Evolutionary conservation across 2,329 filamentous ascomycete species (phyloP).

Genomic region (Fusarium nisikadoi): DNA sequence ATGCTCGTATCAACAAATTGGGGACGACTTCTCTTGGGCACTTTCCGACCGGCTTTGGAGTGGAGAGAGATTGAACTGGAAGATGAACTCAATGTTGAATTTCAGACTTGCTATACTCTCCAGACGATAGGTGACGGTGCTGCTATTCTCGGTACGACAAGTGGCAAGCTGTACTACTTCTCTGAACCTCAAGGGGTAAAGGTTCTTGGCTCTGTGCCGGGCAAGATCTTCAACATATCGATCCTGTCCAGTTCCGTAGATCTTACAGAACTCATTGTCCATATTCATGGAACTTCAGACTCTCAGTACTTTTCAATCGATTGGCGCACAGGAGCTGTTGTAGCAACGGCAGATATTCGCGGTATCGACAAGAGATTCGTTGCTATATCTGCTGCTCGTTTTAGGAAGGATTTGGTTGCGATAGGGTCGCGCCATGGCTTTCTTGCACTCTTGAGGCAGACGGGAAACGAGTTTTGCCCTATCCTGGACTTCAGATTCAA

Average conservation of each 20-base stretch:
- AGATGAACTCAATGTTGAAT: conserved; percentile 48
- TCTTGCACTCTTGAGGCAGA: conserved; percentile 51
- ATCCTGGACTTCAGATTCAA: conserved; percentile 53
- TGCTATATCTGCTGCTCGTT: conserved; percentile 58
- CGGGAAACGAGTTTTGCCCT: conserved; percentile 43
- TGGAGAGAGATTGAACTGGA: conserved; percentile 59
- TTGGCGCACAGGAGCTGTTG: conserved; percentile 43
- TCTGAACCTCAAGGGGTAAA: conserved; percentile 45
- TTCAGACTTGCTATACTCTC: conserved; percentile 61
- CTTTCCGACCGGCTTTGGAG: conserved; percentile 44
- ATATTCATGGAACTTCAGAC: conserved; percentile 57
- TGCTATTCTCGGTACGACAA: conserved; percentile 61
- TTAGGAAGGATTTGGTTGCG: conserved; percentile 55
- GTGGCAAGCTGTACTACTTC: conserved; percentile 61
- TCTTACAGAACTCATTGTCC: conserved; percentile 54
- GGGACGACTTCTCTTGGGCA: conserved; percentile 66
- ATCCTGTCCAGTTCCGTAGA: conserved; percentile 45
- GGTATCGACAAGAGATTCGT: conserved; percentile 61
- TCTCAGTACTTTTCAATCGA: conserved; percentile 57
- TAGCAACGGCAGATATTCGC: conserved; percentile 47
- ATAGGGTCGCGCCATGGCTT: conserved; percentile 66
- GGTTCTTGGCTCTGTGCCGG: conserved; percentile 53
- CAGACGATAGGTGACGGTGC: conserved; percentile 52
- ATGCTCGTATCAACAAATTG: conserved; percentile 69
- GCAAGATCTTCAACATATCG: conserved; percentile 64